Conservation (phyloP, 495 filamentous ascomycete species). For the Daldinia loculata region DNA sequence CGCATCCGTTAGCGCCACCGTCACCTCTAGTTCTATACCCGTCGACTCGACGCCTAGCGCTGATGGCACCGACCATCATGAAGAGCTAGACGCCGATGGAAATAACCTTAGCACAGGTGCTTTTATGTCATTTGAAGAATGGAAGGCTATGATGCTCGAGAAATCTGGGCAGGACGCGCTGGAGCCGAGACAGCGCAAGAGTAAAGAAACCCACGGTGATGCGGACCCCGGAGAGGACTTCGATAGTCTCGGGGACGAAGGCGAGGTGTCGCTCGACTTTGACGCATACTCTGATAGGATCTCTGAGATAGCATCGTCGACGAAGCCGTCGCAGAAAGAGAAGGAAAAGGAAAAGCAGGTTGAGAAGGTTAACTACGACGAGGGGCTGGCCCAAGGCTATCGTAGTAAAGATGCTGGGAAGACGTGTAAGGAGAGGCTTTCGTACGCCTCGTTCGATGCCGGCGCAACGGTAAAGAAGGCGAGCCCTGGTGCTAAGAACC, state of each 20-base stretch:
- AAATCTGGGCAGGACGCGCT: slow-evolving; percentile 86
- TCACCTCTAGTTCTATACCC: slow-evolving; percentile 26
- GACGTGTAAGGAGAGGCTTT: slow-evolving; percentile 89
- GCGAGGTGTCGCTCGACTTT: slow-evolving; percentile 91
- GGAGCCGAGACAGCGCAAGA: slow-evolving; percentile 66
- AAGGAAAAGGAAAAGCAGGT: slow-evolving; percentile 54
- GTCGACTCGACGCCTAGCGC: slow-evolving; percentile 24
- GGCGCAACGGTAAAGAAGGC: slow-evolving; percentile 94
- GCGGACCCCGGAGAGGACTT: slow-evolving; percentile 43
- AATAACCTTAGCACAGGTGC: slow-evolving; percentile 78
- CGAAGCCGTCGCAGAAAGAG: slow-evolving; percentile 50
- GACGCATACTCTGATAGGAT: slow-evolving; percentile 63
- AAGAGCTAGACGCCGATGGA: slow-evolving; percentile 39
- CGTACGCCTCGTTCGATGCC: slow-evolving; percentile 96
- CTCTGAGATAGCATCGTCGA: slow-evolving; percentile 47
- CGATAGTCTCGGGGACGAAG: slow-evolving; percentile 74
- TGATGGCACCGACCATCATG: slow-evolving; percentile 12
- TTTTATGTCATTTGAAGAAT: slow-evolving; percentile 98
- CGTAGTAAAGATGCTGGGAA: slow-evolving; percentile 91
- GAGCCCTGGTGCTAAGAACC: slow-evolving; percentile 79
- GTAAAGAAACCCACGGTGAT: slow-evolving; percentile 49
- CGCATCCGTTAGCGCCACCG: slow-evolving; percentile 31
- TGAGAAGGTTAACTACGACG: slow-evolving; percentile 56
- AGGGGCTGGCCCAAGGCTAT: slow-evolving; percentile 60
- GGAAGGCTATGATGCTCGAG: slow-evolving; percentile 93